Percentiles rank a stretch among this genome's conserved stretches.
These are phyloP conservation scores for Osmanthus fragrans DNA, from an alignment of 257 asterid genomes.

Conservation along the genomic window DNA sequence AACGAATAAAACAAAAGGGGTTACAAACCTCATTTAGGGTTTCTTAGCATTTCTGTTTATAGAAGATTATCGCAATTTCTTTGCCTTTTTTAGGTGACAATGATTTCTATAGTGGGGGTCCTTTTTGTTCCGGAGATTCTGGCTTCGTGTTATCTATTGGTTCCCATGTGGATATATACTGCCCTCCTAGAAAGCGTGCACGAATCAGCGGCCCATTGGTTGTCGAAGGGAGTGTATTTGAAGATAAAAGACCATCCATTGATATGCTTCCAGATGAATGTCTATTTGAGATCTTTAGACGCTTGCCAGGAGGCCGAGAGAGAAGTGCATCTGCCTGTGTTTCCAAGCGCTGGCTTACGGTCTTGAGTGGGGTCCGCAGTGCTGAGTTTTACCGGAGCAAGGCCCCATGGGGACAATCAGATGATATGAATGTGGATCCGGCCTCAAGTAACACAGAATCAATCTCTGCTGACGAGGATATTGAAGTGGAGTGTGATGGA, in stretches of 20 bases:
- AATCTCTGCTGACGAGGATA: constrained; percentile 43
- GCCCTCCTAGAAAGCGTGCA: constrained; percentile 69
- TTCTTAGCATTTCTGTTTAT: constrained; percentile 14
- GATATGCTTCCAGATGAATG: constrained; percentile 87
- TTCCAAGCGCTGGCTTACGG: constrained; percentile 81
- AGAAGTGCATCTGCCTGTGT: constrained; percentile 81
- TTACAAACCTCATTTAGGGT: background rate
- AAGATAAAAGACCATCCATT: constrained; percentile 55
- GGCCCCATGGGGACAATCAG: constrained; percentile 26
- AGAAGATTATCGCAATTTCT: background rate
- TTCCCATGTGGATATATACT: constrained; percentile 58
- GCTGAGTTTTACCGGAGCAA: constrained; percentile 53
- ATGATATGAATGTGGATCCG: constrained; percentile 12
- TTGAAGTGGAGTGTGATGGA: constrained; percentile 70
- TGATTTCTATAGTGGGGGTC: constrained; percentile 53
- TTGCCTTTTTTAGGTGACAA: constrained; percentile 65
- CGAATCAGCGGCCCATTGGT: constrained; percentile 59
- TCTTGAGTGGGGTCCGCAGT: constrained; percentile 57
- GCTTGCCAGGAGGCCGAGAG: constrained; percentile 63
- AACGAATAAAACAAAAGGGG: background rate
- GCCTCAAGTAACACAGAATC: constrained; percentile 25
- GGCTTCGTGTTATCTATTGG: constrained; percentile 63
- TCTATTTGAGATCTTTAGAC: constrained; percentile 81
- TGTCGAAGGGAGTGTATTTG: constrained; percentile 26
- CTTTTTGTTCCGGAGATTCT: constrained; percentile 57